Conservation (phyloP, 345 rosid genomes). For the Salix koriyanagi region DNA sequence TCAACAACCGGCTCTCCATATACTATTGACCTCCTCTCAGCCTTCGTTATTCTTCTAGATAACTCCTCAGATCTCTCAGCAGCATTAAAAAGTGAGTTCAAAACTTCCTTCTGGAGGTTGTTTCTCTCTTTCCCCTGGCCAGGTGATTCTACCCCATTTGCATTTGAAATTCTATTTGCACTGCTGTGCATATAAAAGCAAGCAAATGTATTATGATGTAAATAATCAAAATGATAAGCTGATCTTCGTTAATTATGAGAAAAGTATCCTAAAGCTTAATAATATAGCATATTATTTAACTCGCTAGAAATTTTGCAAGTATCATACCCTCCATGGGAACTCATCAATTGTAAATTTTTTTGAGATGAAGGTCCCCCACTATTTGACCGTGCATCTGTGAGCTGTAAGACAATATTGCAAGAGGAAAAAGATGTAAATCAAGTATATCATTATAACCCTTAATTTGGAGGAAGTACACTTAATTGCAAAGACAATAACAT, state of each 20-base stretch:
- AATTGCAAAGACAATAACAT: constrained; percentile 2
- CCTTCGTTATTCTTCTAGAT: constrained; percentile 26
- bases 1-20: constrained; percentile 33
- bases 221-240: neutral
- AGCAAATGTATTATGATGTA: neutral
- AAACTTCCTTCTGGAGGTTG: constrained; percentile 43
- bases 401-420: constrained; percentile 19
- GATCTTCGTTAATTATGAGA: neutral
- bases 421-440: neutral
- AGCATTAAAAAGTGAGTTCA: constrained; percentile 41
- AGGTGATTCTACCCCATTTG: constrained; percentile 17
- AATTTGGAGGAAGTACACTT: neutral
- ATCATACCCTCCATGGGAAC: constrained; percentile 19
- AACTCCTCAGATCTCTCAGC: constrained; percentile 28
- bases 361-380: constrained; percentile 16
- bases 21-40: constrained; percentile 24
- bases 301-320: neutral
- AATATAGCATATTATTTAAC: neutral
- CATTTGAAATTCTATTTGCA: constrained; percentile 14
- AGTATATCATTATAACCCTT: neutral
- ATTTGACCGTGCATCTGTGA: constrained; percentile 9
- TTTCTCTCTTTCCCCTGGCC: constrained; percentile 23
- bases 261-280: constrained; percentile 9
- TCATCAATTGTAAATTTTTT: neutral
- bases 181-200: neutral